Evolutionary conservation across 805 yeast genomes (phyloP).

Genomic region (Ogataea methanolica): DNA sequence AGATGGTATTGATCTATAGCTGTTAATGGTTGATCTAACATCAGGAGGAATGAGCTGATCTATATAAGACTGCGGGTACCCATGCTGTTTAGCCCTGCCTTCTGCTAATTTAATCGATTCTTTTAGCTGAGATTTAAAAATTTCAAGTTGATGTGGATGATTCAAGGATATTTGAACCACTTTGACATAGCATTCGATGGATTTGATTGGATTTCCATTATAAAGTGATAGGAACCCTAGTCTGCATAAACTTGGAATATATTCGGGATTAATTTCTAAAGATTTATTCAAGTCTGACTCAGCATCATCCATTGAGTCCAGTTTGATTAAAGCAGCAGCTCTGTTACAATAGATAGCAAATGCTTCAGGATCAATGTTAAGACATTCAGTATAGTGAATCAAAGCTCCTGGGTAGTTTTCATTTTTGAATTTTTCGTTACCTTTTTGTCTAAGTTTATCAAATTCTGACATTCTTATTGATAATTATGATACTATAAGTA

Average conservation of each 20-base stretch:
- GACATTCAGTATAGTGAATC: constrained; percentile 33
- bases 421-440: constrained; percentile 25
- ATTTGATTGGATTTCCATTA: constrained; percentile 33
- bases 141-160: constrained; percentile 16
- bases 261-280: constrained; percentile 28
- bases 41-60: constrained; percentile 23
- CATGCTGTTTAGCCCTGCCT: constrained; percentile 29
- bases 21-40: constrained; percentile 18
- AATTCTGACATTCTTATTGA: constrained; percentile 1
- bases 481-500: background rate
- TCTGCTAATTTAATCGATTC: constrained; percentile 27
- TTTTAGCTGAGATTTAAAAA: constrained; percentile 24
- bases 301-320: constrained; percentile 33
- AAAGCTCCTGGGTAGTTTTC: constrained; percentile 31
- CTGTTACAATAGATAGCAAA: constrained; percentile 34
- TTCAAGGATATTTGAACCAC: constrained; percentile 25
- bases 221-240: constrained; percentile 32
- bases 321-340: constrained; percentile 35
- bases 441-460: constrained; percentile 20
- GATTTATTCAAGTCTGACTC: constrained; percentile 32
- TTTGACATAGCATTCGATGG: constrained; percentile 32
- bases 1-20: constrained; percentile 8
- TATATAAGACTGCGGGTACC: constrained; percentile 26
- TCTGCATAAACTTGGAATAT: constrained; percentile 36
- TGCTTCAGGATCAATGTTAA: constrained; percentile 29